Conservation (phyloP, 129 eudicot genomes). For the Apium graveolens region DNA sequence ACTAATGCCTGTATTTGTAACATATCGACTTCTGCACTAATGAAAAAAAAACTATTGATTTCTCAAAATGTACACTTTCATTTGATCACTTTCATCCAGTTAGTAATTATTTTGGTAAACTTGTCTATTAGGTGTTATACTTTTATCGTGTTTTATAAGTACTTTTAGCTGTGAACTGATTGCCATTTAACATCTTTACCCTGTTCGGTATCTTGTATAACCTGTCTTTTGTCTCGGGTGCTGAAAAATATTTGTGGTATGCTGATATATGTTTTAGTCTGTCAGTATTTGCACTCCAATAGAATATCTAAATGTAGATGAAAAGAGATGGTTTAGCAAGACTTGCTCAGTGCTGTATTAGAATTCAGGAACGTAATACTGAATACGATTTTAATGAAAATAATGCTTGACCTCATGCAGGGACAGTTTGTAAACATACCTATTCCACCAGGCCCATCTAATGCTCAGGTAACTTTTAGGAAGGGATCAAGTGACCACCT, state of each 20-base stretch:
- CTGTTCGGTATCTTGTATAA: background rate
- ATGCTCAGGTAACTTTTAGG: constrained; percentile 69
- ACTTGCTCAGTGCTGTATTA: background rate
- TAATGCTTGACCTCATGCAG: constrained; percentile 33
- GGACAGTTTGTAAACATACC: constrained; percentile 49
- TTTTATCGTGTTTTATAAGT: background rate
- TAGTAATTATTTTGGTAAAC: background rate
- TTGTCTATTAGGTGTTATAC: background rate
- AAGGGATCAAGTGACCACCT: constrained; percentile 87
- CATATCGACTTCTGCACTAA: background rate
- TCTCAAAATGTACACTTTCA: background rate
- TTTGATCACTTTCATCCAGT: background rate
- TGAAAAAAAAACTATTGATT: background rate
- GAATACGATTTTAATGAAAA: background rate
- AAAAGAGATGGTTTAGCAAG: background rate
- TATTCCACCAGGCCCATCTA: constrained; percentile 57
- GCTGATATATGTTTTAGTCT: background rate
- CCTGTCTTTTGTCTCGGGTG: background rate
- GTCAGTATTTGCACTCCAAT: background rate
- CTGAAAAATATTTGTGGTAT: background rate
- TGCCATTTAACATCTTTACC: background rate
- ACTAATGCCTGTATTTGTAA: constrained; percentile 6
- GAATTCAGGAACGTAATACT: background rate
- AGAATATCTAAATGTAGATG: background rate
- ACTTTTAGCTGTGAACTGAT: background rate